These are phyloP conservation scores for Cyberlindnera misumaiensis DNA, from an alignment of 805 yeast species.

Conservation along the genomic window DNA sequence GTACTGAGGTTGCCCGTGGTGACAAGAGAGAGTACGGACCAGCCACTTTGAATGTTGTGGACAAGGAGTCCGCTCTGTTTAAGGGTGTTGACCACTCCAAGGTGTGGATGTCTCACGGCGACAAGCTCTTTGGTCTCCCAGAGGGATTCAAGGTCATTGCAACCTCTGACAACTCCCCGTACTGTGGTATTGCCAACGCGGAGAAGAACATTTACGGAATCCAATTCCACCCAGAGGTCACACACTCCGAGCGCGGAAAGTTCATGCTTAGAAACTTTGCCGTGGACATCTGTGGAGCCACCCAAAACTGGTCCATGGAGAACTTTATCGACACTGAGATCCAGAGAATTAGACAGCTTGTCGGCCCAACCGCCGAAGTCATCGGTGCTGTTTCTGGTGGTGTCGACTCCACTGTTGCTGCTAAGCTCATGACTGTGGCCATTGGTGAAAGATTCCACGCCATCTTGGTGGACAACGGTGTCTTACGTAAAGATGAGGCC, in stretches of 20 bases:
- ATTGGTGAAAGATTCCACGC: constrained; percentile 99
- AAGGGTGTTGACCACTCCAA: constrained; percentile 87
- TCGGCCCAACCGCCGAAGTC: constrained; percentile 97
- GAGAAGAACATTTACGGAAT: constrained; percentile 78
- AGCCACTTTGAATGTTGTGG: constrained; percentile 76
- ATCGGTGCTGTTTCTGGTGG: constrained; percentile 99
- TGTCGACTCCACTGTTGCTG: constrained; percentile 98
- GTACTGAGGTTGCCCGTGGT: constrained; percentile 86
- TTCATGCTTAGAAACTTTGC: constrained; percentile 87
- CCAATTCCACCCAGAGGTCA: constrained; percentile 99
- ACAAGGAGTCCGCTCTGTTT: constrained; percentile 63
- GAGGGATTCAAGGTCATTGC: constrained; percentile 85
- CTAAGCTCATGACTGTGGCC: constrained; percentile 96
- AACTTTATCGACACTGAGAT: constrained; percentile 97
- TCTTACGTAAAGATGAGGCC: constrained; percentile 93
- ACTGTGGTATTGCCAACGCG: constrained; percentile 82
- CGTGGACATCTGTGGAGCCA: constrained; percentile 77
- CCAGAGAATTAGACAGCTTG: constrained; percentile 80
- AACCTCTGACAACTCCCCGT: constrained; percentile 90
- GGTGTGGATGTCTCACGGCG: constrained; percentile 99
- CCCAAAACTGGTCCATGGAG: constrained; percentile 95
- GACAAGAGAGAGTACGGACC: constrained; percentile 98
- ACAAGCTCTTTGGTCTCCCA: constrained; percentile 87
- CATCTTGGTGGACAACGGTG: constrained; percentile 95
- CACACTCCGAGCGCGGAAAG: constrained; percentile 92